Evolutionary conservation across 2,329 filamentous ascomycete genomes (phyloP), one percentile per base, ranked within the genome.

Genomic region (Cytospora piceae): DNA sequence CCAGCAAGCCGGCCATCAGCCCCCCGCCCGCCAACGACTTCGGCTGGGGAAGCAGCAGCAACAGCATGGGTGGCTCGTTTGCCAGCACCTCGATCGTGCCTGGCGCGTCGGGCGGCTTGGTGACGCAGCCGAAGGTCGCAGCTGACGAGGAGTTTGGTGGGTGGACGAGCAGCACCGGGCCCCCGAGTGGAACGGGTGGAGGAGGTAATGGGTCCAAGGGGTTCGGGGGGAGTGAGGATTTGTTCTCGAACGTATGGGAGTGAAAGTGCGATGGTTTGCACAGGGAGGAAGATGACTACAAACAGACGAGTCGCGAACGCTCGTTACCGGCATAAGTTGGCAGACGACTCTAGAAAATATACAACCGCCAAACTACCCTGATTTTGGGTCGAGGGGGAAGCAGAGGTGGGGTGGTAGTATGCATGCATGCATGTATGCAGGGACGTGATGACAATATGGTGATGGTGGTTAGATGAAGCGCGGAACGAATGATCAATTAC

Each of bases 231-330:
- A 88, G 87, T 63, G 94, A 97, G 70, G 94, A 98, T 79, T 77
- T 98, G 73, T 98, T 98, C 78, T 93, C 90, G 37, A 98, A 98
- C 77, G 94, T 98, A 58, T 98, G 94, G 94, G 86, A 93, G 80
- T 97, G 78, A 74, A 65, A 17, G 11, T 24, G 9, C 24, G 27
- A 29, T 29, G 27, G 5, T 3, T 29, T 29, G 5, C 27, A 5
- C n/a, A 11, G 49, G 51, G 37, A n/a, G 1, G 7, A 9, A 17
- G 34, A 34, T 49, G 46, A 58, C 55, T 39, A 39, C 55, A 22
- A 39, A 29, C 22, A 60, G 17, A 58, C n/a, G 11, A 34, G 56
- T 24, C 8, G 22, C 46, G 12, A 20, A 24, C 46, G 46, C 46
- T 49, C 46, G 46, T 24, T 24, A 49, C n/a, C 46, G n/a, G 24